These are phyloP conservation scores for Physcomitrium patens DNA, from an alignment of 225 moss, liverwort and hornwort genomes.

Conservation along the genomic window DNA sequence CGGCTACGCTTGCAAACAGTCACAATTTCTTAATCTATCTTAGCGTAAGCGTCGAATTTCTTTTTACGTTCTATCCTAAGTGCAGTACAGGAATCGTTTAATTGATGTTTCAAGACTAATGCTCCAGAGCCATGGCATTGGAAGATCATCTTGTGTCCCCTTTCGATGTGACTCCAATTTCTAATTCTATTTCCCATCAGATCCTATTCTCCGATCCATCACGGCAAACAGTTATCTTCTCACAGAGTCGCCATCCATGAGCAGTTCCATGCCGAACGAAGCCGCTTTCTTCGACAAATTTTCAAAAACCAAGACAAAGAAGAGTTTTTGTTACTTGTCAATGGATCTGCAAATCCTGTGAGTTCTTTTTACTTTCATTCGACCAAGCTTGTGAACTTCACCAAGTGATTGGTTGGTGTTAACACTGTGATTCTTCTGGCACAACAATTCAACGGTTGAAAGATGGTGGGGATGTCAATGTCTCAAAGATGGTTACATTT, in stretches of 20 bases:
- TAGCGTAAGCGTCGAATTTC: not conserved
- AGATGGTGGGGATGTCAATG: slow-evolving; percentile 69
- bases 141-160: slow-evolving; percentile 88
- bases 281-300: not conserved
- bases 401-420: slow-evolving; percentile 28
- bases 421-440: slow-evolving; percentile 79
- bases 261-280: no score
- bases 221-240: not conserved
- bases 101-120: slow-evolving; percentile 93
- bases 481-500: slow-evolving; percentile 67
- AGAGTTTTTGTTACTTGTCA: no score
- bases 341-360: not conserved
- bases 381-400: not conserved
- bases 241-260: not conserved
- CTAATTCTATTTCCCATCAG: slow-evolving; percentile 85
- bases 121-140: slow-evolving; percentile 95
- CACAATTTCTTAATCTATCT: not conserved
- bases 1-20: slow-evolving; percentile 62
- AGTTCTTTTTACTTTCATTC: not conserved
- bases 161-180: slow-evolving; percentile 86
- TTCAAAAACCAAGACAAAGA: no score
- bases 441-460: no score
- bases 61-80: not conserved
- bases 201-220: slow-evolving; percentile 34
- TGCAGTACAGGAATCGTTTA: slow-evolving; percentile 79